A percentile compares a stretch with the other conserved stretches of the same genome.
These are phyloP conservation scores for Wickerhamiella azyma DNA, from an alignment of 805 yeast genomes.

Conservation along the genomic window DNA sequence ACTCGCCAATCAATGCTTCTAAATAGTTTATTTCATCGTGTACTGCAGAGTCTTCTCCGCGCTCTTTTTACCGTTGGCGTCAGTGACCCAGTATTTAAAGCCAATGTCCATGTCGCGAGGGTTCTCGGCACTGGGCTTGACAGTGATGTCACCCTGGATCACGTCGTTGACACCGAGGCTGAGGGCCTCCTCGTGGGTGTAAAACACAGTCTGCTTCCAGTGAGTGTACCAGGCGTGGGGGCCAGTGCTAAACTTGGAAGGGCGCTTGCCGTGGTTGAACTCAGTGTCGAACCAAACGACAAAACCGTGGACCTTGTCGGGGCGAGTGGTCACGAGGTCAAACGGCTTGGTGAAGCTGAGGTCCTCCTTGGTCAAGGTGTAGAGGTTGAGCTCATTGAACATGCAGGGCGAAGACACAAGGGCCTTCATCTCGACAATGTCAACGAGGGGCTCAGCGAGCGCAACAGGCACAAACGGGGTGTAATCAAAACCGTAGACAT, in stretches of 20 bases:
- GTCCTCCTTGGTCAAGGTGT: constrained; percentile 73
- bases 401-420: constrained; percentile 62
- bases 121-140: constrained; percentile 62
- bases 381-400: constrained; percentile 72
- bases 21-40: constrained; percentile 43
- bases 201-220: constrained; percentile 97
- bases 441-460: constrained; percentile 89
- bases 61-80: constrained; percentile 38
- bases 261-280: constrained; percentile 39
- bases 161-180: constrained; percentile 64
- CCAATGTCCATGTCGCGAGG: constrained; percentile 85
- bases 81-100: constrained; percentile 40
- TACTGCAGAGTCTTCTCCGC: constrained; percentile 48
- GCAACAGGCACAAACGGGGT: constrained; percentile 78
- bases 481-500: constrained; percentile 94
- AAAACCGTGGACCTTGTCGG: constrained; percentile 75
- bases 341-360: constrained; percentile 65
- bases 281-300: constrained; percentile 92
- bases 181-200: constrained; percentile 58
- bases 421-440: constrained; percentile 69
- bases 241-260: constrained; percentile 76
- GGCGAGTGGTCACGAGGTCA: constrained; percentile 55
- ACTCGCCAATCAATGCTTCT: too few relatives aligned
- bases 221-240: constrained; percentile 91
- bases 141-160: constrained; percentile 56